phyloP scores from a whole-genome alignment of 768 basidiomycete species.

The Kwoniella sp. region DNA sequence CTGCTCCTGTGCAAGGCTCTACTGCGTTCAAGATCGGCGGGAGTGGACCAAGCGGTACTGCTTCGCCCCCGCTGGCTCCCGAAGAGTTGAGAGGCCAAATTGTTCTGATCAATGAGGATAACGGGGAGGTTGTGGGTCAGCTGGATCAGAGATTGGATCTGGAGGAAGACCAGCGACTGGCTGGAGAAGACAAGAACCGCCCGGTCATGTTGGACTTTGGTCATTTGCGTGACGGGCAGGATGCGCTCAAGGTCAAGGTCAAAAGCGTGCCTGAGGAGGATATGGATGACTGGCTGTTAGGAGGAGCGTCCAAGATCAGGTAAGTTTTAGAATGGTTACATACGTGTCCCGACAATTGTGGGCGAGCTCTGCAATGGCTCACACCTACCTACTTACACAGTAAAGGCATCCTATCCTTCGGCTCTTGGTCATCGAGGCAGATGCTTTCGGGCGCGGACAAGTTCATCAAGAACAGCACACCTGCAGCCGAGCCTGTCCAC shows the following conservation, averaged over 20 bases:
- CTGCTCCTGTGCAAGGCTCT: slow-evolving; percentile 4
- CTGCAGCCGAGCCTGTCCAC: slow-evolving; percentile 57
- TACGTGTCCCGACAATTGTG: neutral
- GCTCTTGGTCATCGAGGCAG: slow-evolving; percentile 61
- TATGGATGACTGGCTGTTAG: slow-evolving; percentile 62
- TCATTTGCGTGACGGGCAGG: slow-evolving; percentile 51
- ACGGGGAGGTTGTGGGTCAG: slow-evolving; percentile 67
- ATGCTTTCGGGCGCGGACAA: slow-evolving; percentile 61
- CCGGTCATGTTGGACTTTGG: slow-evolving; percentile 72
- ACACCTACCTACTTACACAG: slow-evolving; percentile 51
- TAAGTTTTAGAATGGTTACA: too few relatives aligned
- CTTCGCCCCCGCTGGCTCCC: slow-evolving; percentile 7
- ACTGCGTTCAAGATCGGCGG: slow-evolving; percentile 1
- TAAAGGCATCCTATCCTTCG: slow-evolving; percentile 64
- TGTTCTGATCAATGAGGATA: slow-evolving; percentile 67
- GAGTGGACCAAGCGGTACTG: neutral
- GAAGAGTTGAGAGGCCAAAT: slow-evolving; percentile 57
- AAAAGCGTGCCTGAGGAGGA: slow-evolving; percentile 63
- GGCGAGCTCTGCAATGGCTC: neutral
- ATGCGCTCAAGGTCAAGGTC: slow-evolving; percentile 57
- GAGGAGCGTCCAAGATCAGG: slow-evolving; percentile 63
- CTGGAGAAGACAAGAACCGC: slow-evolving; percentile 40
- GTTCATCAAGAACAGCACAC: slow-evolving; percentile 61
- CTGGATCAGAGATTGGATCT: slow-evolving; percentile 60
- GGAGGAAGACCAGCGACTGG: slow-evolving; percentile 60